A percentile compares a stretch with the other conserved stretches of the same genome.
Conservation (phyloP, 257 asterid species). For the Rehmannia glutinosa region DNA sequence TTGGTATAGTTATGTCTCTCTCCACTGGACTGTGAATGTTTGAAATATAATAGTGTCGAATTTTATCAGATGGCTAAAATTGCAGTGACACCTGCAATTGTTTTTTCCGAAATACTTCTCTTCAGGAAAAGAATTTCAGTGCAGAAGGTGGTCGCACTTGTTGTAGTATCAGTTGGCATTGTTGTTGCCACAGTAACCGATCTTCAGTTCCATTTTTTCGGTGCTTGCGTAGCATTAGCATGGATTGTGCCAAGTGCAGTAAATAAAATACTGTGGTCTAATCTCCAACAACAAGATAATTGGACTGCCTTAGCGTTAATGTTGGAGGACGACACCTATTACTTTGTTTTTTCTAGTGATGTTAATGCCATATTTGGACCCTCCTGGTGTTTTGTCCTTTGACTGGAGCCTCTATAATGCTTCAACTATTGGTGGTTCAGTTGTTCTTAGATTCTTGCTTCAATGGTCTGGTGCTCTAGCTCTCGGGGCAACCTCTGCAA, state of each 20-base stretch:
- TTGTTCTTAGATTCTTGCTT: constrained; percentile 92
- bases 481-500: constrained; percentile 97
- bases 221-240: constrained; percentile 91
- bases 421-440: constrained; percentile 65
- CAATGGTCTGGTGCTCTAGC: constrained; percentile 99
- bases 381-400: constrained; percentile 86
- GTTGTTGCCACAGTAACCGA: constrained; percentile 95
- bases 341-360: constrained; percentile 82
- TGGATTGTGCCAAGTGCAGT: constrained; percentile 96
- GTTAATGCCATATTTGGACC: constrained; percentile 95
- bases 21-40: constrained; percentile 99
- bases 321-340: constrained; percentile 98
- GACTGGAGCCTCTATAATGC: constrained; percentile 61
- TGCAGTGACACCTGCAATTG: constrained; percentile 96
- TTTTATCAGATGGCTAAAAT: constrained; percentile 99
- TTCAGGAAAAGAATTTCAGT: constrained; percentile 63
- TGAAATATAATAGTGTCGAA: constrained; percentile 96
- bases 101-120: constrained; percentile 74
- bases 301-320: constrained; percentile 97
- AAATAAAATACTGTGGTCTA: constrained; percentile 90
- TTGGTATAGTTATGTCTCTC: constrained; percentile 96
- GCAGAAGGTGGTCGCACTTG: constrained; percentile 80
- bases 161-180: constrained; percentile 80
- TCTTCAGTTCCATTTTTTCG: constrained; percentile 88
- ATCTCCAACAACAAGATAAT: constrained; percentile 92